Evolutionary conservation across 306 rosid species (phyloP).

Genomic region (Castanea sativa): DNA sequence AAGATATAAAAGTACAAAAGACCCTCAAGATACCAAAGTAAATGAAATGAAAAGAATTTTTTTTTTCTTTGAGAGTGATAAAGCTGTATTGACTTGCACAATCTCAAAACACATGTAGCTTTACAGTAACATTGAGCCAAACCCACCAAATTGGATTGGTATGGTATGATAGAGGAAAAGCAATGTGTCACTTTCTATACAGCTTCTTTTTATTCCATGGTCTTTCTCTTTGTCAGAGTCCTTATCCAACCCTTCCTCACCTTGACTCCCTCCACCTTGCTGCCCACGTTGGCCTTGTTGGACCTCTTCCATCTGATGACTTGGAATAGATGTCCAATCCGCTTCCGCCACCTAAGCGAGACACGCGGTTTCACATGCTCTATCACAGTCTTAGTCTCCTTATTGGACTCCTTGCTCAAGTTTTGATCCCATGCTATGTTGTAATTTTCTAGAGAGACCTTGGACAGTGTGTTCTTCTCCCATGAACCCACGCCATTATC

Average conservation of each 20-base stretch:
- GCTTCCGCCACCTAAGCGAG: constrained; percentile 83
- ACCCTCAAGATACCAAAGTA: constrained; percentile 25
- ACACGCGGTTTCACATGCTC: constrained; percentile 77
- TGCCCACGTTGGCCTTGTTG: constrained; percentile 53
- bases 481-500: constrained; percentile 87
- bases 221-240: constrained; percentile 74
- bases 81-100: constrained; percentile 57
- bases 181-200: constrained; percentile 34
- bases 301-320: constrained; percentile 79
- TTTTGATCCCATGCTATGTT: constrained; percentile 55
- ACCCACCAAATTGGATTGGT: constrained; percentile 29
- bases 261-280: constrained; percentile 75
- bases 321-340: constrained; percentile 88
- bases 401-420: constrained; percentile 30
- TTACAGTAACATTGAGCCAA: constrained; percentile 42
- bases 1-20: background rate
- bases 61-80: constrained; percentile 20
- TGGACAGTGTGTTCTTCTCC: constrained; percentile 71
- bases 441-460: constrained; percentile 67
- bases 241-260: constrained; percentile 86
- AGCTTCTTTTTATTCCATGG: constrained; percentile 54
- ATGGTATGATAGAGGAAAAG: constrained; percentile 16
- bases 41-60: constrained; percentile 36
- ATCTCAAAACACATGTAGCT: constrained; percentile 43
- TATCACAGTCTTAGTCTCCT: constrained; percentile 70